Conservation (phyloP, 805 yeast species). For the Candida dajiaensis region DNA sequence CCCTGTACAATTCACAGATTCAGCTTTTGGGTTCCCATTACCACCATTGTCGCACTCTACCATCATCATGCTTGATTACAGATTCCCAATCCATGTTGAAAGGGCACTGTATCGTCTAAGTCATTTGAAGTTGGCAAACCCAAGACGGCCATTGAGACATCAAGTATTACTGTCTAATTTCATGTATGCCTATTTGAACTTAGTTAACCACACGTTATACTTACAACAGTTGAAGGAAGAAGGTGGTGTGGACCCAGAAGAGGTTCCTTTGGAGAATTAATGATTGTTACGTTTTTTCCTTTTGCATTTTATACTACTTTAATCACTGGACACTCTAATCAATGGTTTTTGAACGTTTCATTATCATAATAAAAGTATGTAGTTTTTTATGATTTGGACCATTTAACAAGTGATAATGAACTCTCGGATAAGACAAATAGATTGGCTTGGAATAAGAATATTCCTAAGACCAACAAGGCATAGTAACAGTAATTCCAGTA, state of each 20-base stretch:
- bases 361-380: not conserved
- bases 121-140: conserved; percentile 90
- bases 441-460: conserved; percentile 29
- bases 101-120: conserved; percentile 91
- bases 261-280: not conserved
- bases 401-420: conserved; percentile 7
- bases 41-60: conserved; percentile 79
- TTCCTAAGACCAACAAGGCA: conserved; percentile 37
- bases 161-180: conserved; percentile 91
- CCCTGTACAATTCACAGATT: conserved; percentile 58
- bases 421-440: conserved; percentile 26
- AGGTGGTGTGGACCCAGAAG: conserved; percentile 7
- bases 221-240: conserved; percentile 53
- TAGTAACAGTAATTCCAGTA: conserved; percentile 33
- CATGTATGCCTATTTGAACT: conserved; percentile 94
- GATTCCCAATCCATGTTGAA: conserved; percentile 93
- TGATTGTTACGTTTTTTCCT: not conserved
- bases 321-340: not conserved
- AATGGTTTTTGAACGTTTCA: not conserved
- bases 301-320: not conserved
- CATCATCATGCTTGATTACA: conserved; percentile 70
- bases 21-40: conserved; percentile 83
- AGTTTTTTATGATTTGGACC: not conserved
- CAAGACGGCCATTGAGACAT: conserved; percentile 83
- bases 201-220: conserved; percentile 87